A percentile compares a stretch with the other conserved stretches of the same genome.
Evolutionary conservation across 768 basidiomycete species (phyloP).

Genomic region (Tylopilus plumbeoviolaceoides): DNA sequence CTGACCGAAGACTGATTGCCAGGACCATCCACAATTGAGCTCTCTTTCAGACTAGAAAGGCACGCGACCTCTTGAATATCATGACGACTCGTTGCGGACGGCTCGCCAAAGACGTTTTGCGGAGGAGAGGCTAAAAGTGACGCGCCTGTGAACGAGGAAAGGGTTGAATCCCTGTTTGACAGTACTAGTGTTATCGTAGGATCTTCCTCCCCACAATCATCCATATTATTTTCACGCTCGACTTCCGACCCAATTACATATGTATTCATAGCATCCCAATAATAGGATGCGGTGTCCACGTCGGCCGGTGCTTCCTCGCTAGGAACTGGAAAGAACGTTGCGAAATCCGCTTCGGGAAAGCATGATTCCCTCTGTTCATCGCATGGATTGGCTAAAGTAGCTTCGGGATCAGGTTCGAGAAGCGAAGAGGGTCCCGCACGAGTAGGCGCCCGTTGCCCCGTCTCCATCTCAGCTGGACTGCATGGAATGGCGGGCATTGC

Average conservation of each 20-base stretch:
- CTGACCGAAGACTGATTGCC: no score
- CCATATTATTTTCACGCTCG: not conserved
- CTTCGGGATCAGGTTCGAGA: constrained; percentile 5
- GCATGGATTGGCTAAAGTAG: not conserved
- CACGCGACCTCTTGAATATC: no score
- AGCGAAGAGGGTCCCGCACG: not conserved
- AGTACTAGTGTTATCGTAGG: constrained; percentile 5
- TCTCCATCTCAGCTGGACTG: not conserved
- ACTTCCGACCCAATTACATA: constrained; percentile 4
- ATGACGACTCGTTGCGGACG: not conserved
- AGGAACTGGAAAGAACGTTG: not conserved
- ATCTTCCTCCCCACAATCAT: constrained; percentile 7
- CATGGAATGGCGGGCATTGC: not conserved
- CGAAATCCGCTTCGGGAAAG: not conserved
- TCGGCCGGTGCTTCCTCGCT: not conserved
- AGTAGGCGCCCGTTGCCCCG: not conserved
- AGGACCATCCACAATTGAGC: no score
- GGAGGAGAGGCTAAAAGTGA: constrained; percentile 26
- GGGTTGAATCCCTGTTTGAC: constrained; percentile 20
- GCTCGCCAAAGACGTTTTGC: constrained; percentile 2
- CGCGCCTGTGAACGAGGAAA: constrained; percentile 27
- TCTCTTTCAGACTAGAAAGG: no score
- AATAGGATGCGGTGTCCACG: not conserved
- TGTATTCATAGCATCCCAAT: constrained; percentile 9
- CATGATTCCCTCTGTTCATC: not conserved